Evolutionary conservation across 2,329 filamentous ascomycete species (phyloP), one percentile per base, ranked within the genome.

Genomic region (Neospermospora avenae): DNA sequence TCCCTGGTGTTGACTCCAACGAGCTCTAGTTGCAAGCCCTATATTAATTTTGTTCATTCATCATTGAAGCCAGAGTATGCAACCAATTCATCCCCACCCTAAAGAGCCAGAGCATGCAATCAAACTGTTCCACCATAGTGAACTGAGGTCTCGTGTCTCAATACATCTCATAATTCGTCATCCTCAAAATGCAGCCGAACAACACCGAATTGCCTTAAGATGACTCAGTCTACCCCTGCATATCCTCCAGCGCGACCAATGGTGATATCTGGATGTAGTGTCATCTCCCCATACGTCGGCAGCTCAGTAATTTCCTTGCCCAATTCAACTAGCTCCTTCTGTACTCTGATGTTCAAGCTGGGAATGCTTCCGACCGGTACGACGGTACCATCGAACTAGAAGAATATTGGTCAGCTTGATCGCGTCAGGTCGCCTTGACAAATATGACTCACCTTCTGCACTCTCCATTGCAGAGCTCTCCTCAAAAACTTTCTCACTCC

Each of bases 371-470:
- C 58, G 11, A 59, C 34, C 4, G 61, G 53, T 18, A 67, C 57
- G 20, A 57, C 52, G 5, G 60, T 63, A n/a, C 65, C 62, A 45
- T 70, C 63, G 35, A 65, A 59, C 67, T 69, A 59, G 20, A 34
- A 14, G 11, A 39, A 14, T 18, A 11, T 46, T 8, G 48, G 20
- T 14, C 28, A 28, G n/a, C n/a, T n/a, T 28, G 22, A 20, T 42
- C 22, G 24, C 31, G 8, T 13, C 1, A 39, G 39, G 2, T 14
- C 4, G 16, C 14, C 22, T 18, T 18, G 42, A 18, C 11, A 11
- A 13, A 25, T 5, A 22, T 53, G 60, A 3, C 64, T 60, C 51
- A 71, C 70, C 62, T 65, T 67, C 22, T 71, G 65, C 16, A 69
- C 61, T 18, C 58, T 57, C 69, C 70, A 72, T 4, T 66, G 34